These are phyloP conservation scores for Rosa hybrid DNA, from an alignment of 331 rosid genomes.

Conservation along the genomic window DNA sequence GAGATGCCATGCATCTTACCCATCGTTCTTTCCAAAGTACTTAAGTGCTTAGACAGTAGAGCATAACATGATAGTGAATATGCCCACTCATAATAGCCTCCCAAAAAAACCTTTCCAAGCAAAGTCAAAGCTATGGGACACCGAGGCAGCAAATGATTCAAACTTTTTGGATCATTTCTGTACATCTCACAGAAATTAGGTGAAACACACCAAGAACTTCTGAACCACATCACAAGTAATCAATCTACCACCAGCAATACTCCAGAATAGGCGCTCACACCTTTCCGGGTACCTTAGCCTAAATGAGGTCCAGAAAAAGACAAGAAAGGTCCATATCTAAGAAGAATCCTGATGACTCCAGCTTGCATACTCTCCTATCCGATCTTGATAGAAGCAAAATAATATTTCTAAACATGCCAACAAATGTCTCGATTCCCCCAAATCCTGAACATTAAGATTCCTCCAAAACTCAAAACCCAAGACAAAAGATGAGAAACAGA, in stretches of 20 bases:
- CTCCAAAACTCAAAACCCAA: background rate
- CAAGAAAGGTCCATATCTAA: background rate
- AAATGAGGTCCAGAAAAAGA: background rate
- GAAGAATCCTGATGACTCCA: background rate
- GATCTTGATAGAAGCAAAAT: background rate
- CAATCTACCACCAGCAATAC: background rate
- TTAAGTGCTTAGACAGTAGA: too few species aligned
- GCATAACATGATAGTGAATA: background rate
- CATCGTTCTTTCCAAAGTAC: too few species aligned
- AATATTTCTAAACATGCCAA: background rate
- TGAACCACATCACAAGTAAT: background rate
- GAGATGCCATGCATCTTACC: constrained; percentile 74
- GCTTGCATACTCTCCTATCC: background rate
- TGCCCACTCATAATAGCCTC: background rate
- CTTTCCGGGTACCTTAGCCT: background rate
- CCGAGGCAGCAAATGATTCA: background rate
- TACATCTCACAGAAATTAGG: background rate
- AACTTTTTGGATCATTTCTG: background rate
- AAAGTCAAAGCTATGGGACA: background rate
- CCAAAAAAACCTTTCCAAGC: background rate
- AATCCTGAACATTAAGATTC: background rate
- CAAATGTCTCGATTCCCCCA: background rate
- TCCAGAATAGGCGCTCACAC: background rate
- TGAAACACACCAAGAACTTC: background rate
- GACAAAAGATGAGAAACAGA: background rate